Conservation (phyloP, 176 grass and related monocot genomes). For the Ensete ventricosum region DNA sequence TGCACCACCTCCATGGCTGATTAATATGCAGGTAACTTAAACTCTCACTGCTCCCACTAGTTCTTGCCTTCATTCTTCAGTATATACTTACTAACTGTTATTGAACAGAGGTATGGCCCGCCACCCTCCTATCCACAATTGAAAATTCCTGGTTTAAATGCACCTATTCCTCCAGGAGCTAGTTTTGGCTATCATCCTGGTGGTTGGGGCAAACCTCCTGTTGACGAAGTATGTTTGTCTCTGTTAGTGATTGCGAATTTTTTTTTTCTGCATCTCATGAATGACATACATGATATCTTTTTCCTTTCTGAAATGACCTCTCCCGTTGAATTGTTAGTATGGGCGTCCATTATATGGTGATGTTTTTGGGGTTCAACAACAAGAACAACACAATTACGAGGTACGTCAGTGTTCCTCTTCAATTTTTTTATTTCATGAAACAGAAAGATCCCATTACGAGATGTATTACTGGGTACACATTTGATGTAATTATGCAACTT, state of each 20-base stretch:
- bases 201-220: slow-evolving; percentile 60
- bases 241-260: not conserved
- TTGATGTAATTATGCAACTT: no score
- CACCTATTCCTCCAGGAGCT: slow-evolving; percentile 74
- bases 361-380: slow-evolving; percentile 74
- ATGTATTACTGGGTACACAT: no score
- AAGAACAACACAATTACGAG: slow-evolving; percentile 84
- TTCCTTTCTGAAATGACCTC: not conserved
- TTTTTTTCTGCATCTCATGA: slow-evolving; percentile 4
- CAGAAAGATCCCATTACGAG: no score
- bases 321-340: slow-evolving; percentile 22
- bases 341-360: slow-evolving; percentile 69
- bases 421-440: slow-evolving; percentile 1
- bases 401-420: slow-evolving; percentile 11
- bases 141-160: slow-evolving; percentile 92
- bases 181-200: slow-evolving; percentile 93
- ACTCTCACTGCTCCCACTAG: not conserved
- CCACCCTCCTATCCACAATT: slow-evolving; percentile 90
- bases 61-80: not conserved
- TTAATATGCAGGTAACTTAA: slow-evolving; percentile 84
- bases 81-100: not conserved
- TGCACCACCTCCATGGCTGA: slow-evolving; percentile 96
- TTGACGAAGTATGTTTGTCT: slow-evolving; percentile 24
- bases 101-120: slow-evolving; percentile 76
- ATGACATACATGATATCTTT: slow-evolving; percentile 27